phyloP scores from a whole-genome alignment of 2,329 filamentous ascomycete genomes.

The Xylaria hypoxylon region DNA sequence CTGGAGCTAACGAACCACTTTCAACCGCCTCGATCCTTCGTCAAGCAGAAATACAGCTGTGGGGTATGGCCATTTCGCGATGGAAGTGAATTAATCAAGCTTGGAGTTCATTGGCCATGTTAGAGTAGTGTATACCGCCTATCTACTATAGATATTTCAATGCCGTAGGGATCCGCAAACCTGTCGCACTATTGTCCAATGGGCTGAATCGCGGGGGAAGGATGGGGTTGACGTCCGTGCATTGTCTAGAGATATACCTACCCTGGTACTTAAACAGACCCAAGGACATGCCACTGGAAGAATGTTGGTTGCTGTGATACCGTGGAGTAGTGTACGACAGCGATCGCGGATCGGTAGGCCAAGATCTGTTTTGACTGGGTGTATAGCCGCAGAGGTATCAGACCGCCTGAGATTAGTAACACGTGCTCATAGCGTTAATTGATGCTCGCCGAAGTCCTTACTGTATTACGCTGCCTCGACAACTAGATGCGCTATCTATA shows the following conservation, averaged over 20 bases:
- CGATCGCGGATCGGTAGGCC: neutral
- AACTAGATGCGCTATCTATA: conserved; percentile 7
- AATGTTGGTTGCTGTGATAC: conserved; percentile 1
- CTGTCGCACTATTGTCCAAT: conserved; percentile 16
- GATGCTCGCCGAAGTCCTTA: neutral
- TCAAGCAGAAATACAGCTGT: conserved; percentile 17
- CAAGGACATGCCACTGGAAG: conserved; percentile 32
- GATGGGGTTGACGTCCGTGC: conserved; percentile 28
- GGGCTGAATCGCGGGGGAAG: conserved; percentile 24
- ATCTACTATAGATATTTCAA: conserved; percentile 2
- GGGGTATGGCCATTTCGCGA: neutral
- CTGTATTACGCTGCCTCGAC: neutral
- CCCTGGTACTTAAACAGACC: conserved; percentile 27
- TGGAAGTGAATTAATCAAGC: neutral
- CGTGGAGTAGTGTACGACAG: neutral
- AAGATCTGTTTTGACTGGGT: conserved; percentile 10
- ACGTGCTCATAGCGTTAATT: conserved; percentile 1
- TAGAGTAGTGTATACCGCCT: conserved; percentile 3
- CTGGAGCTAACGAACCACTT: conserved; percentile 11
- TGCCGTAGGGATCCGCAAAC: conserved; percentile 23
- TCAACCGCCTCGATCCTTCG: neutral
- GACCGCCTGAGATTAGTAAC: neutral
- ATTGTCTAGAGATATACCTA: conserved; percentile 28
- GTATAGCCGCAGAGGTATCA: conserved; percentile 15
- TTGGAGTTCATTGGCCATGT: neutral